Percentiles rank a stretch among this genome's conserved stretches.
Conservation (phyloP, 2,329 filamentous ascomycete genomes). For the Cercospora zeae-maydis region DNA sequence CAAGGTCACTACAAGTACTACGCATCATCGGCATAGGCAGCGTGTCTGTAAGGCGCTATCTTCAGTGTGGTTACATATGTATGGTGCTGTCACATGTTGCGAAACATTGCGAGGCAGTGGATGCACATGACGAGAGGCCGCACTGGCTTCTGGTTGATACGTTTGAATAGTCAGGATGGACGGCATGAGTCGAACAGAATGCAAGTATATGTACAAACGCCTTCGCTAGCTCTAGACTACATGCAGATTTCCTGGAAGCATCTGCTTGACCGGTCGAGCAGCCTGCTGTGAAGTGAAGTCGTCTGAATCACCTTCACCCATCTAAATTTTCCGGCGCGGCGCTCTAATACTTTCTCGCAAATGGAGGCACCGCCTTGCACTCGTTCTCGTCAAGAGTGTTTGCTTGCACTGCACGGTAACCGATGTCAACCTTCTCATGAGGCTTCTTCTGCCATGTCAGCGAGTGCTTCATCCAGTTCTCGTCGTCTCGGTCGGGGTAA, state of each 20-base stretch:
- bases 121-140: too few species aligned
- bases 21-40: too few species aligned
- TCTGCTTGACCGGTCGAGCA: background rate
- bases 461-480: conserved; percentile 99
- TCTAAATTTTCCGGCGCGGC: conserved; percentile 1
- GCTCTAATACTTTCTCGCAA: conserved; percentile 84
- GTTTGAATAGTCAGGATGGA: background rate
- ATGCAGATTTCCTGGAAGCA: conserved; percentile 3
- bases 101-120: too few species aligned
- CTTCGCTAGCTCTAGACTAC: conserved; percentile 21
- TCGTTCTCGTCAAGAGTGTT: conserved; percentile 89
- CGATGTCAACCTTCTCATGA: conserved; percentile 79
- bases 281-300: conserved; percentile 1
- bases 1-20: too few species aligned
- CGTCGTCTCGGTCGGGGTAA: conserved; percentile 89
- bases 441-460: conserved; percentile 92
- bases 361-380: conserved; percentile 93
- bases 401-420: conserved; percentile 78
- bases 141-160: background rate
- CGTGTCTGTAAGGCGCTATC: too few species aligned
- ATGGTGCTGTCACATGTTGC: too few species aligned
- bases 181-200: background rate
- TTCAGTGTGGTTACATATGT: too few species aligned
- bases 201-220: conserved; percentile 23
- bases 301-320: conserved; percentile 2